Evolutionary conservation across 2,329 filamentous ascomycete genomes (phyloP), one percentile per base, ranked within the genome.

Genomic region (Aspergillus niger): DNA sequence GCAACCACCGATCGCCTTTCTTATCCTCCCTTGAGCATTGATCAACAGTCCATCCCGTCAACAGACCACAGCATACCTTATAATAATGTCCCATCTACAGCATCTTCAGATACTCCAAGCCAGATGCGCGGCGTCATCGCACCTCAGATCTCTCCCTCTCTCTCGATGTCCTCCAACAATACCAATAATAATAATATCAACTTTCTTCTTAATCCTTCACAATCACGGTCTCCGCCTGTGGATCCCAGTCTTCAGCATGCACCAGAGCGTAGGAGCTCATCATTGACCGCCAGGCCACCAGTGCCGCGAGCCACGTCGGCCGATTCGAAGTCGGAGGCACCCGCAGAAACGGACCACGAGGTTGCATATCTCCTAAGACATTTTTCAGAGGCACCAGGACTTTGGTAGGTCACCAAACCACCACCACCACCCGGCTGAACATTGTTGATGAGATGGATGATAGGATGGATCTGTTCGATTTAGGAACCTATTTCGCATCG

Each of bases 291-390:
- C 2, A 67, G 67, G 20, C 64, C 72, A 10, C 62, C 64, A n/a
- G 52, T 55, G 36, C 67, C 67, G 36, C 69, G 67, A 48, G 57
- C 38, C n/a, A 55, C 61, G 13, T 36, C 58, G 24, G 51, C 59
- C 38, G 70, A 72, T 26, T 57, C 63, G n/a, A 65, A 68, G 60
- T 44, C 66, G 22, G 70, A 76, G 22, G 61, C 61, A 5, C 63
- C 72, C 22, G 69, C 69, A 15, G 79, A 82, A 30, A 73, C 68
- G 32, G 83, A 86, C 55, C 82, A 85, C 63, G 85, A 88, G 66
- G 79, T 84, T 59, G 82, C 84, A n/a, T 87, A 84, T 65, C 76
- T 88, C 1, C 74, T 87, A 53, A 77, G 85, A 26, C 84, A 86
- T 71, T 88, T 86, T 68, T 83, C 84, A 2, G 85, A 88, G 71